Conservation (phyloP, 148 eudicot genomes). For the Rhododendron kiyosumense region DNA sequence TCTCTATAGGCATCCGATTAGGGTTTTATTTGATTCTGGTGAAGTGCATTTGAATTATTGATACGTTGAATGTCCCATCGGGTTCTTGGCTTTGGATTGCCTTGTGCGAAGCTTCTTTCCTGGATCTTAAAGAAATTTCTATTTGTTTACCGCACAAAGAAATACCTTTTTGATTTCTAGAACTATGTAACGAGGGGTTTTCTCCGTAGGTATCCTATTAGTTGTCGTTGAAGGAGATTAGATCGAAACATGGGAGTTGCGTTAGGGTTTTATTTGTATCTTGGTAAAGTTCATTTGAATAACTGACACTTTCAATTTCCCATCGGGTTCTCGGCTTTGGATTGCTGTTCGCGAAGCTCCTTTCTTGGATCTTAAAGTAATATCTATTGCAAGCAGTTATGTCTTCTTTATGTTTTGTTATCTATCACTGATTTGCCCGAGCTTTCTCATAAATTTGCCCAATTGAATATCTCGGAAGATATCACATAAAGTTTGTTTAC, state of each 20-base stretch:
- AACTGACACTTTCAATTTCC: neutral
- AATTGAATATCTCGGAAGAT: neutral
- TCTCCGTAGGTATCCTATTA: neutral
- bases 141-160: neutral
- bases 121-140: neutral
- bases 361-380: neutral
- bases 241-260: neutral
- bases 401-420: neutral
- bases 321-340: neutral
- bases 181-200: neutral
- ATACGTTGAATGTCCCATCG: neutral
- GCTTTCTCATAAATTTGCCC: neutral
- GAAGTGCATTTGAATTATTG: neutral
- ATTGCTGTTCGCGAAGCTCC: neutral
- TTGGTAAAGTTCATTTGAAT: neutral
- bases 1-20: neutral
- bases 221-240: neutral
- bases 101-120: neutral
- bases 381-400: no score
- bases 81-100: neutral
- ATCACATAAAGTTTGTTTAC: neutral
- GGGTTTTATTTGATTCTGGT: neutral
- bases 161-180: neutral
- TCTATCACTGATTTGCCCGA: neutral
- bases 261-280: neutral